Base-by-base conservation (phyloP, 495 filamentous ascomycete species). In the Entonaema liquescens region DNA sequence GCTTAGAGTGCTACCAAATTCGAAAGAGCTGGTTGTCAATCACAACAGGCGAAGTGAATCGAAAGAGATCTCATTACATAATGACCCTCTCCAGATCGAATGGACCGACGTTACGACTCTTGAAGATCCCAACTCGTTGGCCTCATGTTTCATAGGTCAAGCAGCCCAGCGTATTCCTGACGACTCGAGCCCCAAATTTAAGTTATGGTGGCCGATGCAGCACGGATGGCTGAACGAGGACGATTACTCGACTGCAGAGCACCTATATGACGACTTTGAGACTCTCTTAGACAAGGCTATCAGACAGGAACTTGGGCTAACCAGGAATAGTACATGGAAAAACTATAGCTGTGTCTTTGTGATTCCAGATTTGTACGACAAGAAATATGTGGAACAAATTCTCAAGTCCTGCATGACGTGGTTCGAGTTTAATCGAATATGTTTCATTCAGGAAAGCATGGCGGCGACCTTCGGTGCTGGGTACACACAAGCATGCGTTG, bases 401-500 rank as follows among this genome's bases (percentile, higher is more conserved):
- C 82, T 99, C 40, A 91, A 96, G 47, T 89, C 95, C 72, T 84
- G 95, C 57, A 88, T 98, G 80, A 91, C 89, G 38, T 92, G 95
- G 74, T 93, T 97, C 74, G 89, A 92, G 26, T 97, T 99, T 74
- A 89, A 88, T 59, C 89, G 90, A 35, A 89, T 97, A 49, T 94
- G 91, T 76, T 95, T 99, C 71, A 94, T 98, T 53, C 95, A 99
- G 70, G 95, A 99, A 80, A 96, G 93, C 64, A 84, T 98, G 66
- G 93, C 94, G 3, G 96, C 94, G 17, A 94, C 93, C 0, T 99
- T 96, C 76, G 95, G 95, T n/a, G 96, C 94, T 12, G 95, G 96
- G 1, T 97, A 93, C 73, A 93, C 93, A 5, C 92, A 88, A 44
- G 92, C 92, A 17, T 98, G 96, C 75, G 93, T 99, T 62, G 94